phyloP scores from a whole-genome alignment of 1,139 yeast genomes.

The Pichia sp. region DNA sequence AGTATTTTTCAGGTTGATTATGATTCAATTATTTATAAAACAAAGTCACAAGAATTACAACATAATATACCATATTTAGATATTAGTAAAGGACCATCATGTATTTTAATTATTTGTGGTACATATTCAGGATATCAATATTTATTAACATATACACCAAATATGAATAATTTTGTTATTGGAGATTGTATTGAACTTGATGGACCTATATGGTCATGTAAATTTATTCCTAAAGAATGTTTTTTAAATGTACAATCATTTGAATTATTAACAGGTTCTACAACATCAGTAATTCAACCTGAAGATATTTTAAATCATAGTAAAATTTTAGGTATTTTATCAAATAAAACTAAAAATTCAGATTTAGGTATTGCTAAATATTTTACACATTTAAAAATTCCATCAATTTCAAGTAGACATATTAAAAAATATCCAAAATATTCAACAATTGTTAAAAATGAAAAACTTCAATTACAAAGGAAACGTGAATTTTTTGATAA shows the following conservation, averaged over 20 bases:
- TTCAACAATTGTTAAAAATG: not conserved
- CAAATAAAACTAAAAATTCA: conserved; percentile 37
- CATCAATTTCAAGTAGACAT: conserved; percentile 16
- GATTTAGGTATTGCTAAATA: conserved; percentile 42
- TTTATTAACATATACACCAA: conserved; percentile 32
- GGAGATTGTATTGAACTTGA: conserved; percentile 32
- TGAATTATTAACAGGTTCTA: conserved; percentile 41
- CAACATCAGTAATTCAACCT: conserved; percentile 6
- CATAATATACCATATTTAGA: conserved; percentile 59
- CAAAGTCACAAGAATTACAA: conserved; percentile 38
- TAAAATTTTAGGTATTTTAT: conserved; percentile 31
- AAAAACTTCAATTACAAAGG: not conserved
- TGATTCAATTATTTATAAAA: conserved; percentile 15
- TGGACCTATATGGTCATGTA: conserved; percentile 42
- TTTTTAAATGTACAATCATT: conserved; percentile 48
- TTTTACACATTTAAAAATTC: conserved; percentile 34
- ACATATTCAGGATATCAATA: conserved; percentile 47
- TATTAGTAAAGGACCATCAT: conserved; percentile 30
- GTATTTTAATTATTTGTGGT: conserved; percentile 34
- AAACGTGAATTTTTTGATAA: conserved; percentile 5
- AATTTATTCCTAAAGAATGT: conserved; percentile 34
- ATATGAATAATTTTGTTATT: conserved; percentile 9
- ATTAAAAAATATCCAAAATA: not conserved
- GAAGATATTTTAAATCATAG: conserved; percentile 33
- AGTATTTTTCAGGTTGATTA: conserved; percentile 34